Conservation (phyloP, 495 filamentous ascomycete species). For the Articulospora tetracladia region DNA sequence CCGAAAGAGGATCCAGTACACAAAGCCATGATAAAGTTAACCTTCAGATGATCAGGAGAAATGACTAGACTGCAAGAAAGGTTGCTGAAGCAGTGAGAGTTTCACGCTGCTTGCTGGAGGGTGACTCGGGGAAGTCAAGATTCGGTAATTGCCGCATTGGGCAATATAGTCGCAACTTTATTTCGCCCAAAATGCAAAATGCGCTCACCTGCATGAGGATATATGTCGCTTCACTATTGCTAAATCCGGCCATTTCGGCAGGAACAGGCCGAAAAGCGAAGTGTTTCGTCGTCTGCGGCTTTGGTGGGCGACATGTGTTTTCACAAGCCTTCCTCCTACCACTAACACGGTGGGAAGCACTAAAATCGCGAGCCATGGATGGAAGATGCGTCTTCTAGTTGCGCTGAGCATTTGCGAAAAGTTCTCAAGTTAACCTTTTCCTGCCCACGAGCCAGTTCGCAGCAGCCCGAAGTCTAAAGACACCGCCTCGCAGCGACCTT, state of each 20-base stretch:
- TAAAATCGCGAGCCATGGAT: no score
- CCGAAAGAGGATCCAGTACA: not conserved
- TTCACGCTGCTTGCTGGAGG: no score
- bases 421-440: not conserved
- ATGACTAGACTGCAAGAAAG: not conserved
- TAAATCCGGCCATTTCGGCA: not conserved
- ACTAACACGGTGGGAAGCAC: no score
- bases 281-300: not conserved
- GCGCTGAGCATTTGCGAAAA: no score
- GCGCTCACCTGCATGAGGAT: not conserved
- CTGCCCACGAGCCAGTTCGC: not conserved
- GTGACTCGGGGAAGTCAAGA: not conserved
- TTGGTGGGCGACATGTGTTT: not conserved
- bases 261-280: not conserved
- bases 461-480: not conserved
- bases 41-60: not conserved
- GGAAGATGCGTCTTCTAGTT: no score
- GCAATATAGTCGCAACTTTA: not conserved
- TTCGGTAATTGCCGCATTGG: not conserved
- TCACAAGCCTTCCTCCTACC: not conserved
- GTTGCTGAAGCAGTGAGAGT: not conserved
- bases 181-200: not conserved
- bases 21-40: not conserved
- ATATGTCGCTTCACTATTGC: slow-evolving; percentile 3
- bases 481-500: no score